Evolutionary conservation across 306 rosid species (phyloP).

Genomic region (Bauhinia variegata): DNA sequence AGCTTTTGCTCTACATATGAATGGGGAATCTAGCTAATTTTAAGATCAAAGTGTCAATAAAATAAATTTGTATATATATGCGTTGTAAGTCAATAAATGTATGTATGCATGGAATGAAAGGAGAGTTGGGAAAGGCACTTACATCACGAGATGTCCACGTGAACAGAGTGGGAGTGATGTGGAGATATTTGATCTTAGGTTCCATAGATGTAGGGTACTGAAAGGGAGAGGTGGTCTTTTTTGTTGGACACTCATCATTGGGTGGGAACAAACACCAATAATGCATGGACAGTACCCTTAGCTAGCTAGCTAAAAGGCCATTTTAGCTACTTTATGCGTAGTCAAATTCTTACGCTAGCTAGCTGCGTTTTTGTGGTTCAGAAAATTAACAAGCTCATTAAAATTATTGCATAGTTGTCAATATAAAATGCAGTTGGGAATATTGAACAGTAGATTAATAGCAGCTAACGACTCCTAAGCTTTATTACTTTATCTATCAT

Average conservation of each 20-base stretch:
- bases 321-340: conserved; percentile 37
- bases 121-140: conserved; percentile 30
- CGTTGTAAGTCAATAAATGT: too few species aligned
- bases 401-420: too few species aligned
- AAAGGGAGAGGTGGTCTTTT: conserved; percentile 37
- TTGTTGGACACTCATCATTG: conserved; percentile 47
- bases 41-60: background rate
- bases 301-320: conserved; percentile 34
- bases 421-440: too few species aligned
- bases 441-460: too few species aligned
- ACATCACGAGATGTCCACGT: conserved; percentile 87
- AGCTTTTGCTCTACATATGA: conserved; percentile 31
- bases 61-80: conserved; percentile 18
- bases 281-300: too few species aligned
- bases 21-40: conserved; percentile 35
- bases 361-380: background rate
- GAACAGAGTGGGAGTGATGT: conserved; percentile 57
- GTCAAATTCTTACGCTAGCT: conserved; percentile 15
- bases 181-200: conserved; percentile 22
- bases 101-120: background rate
- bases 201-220: conserved; percentile 36
- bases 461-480: too few species aligned
- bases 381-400: too few species aligned
- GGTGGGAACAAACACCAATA: conserved; percentile 38
- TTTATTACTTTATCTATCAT: too few species aligned